phyloP scores from a whole-genome alignment of 2,329 filamentous ascomycete genomes.

The Neonectria coccinea region DNA sequence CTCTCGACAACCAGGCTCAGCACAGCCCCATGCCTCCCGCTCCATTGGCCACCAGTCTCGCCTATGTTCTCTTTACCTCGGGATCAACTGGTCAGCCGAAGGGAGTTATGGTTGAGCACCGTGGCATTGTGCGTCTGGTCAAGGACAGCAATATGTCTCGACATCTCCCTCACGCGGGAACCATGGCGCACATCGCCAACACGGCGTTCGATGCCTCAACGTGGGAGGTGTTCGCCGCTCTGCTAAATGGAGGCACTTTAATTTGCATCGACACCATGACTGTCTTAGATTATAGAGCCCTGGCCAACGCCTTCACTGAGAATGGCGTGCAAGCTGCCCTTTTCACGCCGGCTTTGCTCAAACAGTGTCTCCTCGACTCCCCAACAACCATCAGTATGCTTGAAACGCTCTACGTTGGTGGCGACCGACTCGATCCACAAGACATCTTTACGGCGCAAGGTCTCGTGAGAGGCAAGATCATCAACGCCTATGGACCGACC shows the following conservation, averaged over 20 bases:
- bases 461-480: constrained; percentile 8
- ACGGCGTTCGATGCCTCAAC: constrained; percentile 29
- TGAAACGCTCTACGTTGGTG: constrained; percentile 29
- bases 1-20: not conserved
- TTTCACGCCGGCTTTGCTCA: constrained; percentile 37
- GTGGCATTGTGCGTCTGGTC: constrained; percentile 18
- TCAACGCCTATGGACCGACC: constrained; percentile 36
- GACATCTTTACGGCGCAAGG: constrained; percentile 17
- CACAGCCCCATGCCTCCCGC: not conserved
- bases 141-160: constrained; percentile 22
- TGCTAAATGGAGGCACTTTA: constrained; percentile 26
- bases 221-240: constrained; percentile 18
- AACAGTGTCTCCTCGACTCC: constrained; percentile 33
- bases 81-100: constrained; percentile 20
- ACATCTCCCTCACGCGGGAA: not conserved
- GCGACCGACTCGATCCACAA: constrained; percentile 34
- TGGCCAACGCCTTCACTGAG: not conserved
- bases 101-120: constrained; percentile 17
- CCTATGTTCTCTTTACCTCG: constrained; percentile 20
- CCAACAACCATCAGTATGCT: constrained; percentile 21
- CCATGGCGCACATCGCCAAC: constrained; percentile 28
- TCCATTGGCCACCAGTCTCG: constrained; percentile 2
- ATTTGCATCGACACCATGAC: constrained; percentile 32
- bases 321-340: not conserved
- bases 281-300: constrained; percentile 19